Base-by-base conservation (phyloP, 495 filamentous ascomycete species). In the Xylaria acuta region DNA sequence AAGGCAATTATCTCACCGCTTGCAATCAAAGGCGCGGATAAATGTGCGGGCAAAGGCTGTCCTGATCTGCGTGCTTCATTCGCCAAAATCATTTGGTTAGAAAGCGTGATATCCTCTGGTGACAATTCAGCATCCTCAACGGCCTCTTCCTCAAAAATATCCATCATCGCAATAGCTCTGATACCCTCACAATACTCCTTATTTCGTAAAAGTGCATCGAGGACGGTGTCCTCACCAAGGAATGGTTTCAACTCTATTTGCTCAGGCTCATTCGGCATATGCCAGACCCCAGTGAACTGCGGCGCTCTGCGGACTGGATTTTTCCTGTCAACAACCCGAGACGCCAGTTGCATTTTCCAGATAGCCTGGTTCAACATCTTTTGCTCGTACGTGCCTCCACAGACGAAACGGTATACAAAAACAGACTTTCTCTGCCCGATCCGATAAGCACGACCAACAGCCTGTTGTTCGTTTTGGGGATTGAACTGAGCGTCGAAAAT, bases 401-500 rank as follows among this genome's bases (percentile, higher is more conserved):
- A 83, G 30, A 92, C 81, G 65, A 98, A 89, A n/a, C 92, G 92
- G 77, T 98, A 98, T 3, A 98, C 93, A 79, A 86, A 97, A 2
- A 97, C 94, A 1, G 86, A 85, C 74, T 97, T 97, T 22, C 79
- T 81, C 76, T 98, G 95, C 0, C 95, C 95, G 27, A 98, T 85
- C 3, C 95, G 93, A 78, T 97, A 97, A 0, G 92, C 92, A 74
- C 95, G 87, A 11, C 94, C 95, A 67, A 98, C 88, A 8, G 95
- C 95, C 78, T 98, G 95, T 69, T 95, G 90, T 77, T 98, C 95
- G 79, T 90, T 87, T 6, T 87, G 86, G 0, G 95, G 95, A 65
- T 93, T 95, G 80, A 90, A 97, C 60, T 84, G 84, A 77, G 92
- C 93, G 75, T 98, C 95, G 45, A 97, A 91, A 25, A 98, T 92